A percentile compares a stretch with the other conserved stretches of the same genome.
Conservation (phyloP, 352 stramenopile species). For the Globisporangium alternatum region DNA sequence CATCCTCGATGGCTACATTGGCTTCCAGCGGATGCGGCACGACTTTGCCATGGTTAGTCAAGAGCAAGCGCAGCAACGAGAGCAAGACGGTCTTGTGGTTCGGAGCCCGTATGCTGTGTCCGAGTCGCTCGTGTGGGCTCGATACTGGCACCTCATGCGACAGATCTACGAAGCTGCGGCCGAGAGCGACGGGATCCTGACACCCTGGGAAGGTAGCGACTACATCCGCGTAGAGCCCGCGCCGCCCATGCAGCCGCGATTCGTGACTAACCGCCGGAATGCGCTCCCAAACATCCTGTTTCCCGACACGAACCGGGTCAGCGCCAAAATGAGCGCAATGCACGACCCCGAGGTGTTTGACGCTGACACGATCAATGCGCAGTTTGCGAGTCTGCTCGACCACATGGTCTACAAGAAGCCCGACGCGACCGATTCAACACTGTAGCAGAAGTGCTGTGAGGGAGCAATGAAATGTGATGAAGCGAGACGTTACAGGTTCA, state of each 20-base stretch:
- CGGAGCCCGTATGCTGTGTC: slow-evolving; percentile 41
- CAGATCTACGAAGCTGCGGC: slow-evolving; percentile 67
- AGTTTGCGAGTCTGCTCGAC: slow-evolving; percentile 38
- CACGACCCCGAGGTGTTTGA: slow-evolving; percentile 61
- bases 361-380: slow-evolving; percentile 37
- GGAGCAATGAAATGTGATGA: no score
- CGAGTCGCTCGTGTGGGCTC: slow-evolving; percentile 63
- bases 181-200: slow-evolving; percentile 63
- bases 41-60: slow-evolving; percentile 30
- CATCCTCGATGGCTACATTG: slow-evolving; percentile 76
- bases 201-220: slow-evolving; percentile 41
- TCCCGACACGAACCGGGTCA: slow-evolving; percentile 64
- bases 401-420: slow-evolving; percentile 31
- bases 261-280: slow-evolving; percentile 34
- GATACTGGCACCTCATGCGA: slow-evolving; percentile 82
- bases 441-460: no score
- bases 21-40: slow-evolving; percentile 71
- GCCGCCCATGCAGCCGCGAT: slow-evolving; percentile 38
- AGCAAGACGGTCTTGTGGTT: not conserved
- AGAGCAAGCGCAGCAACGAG: slow-evolving; percentile 12
- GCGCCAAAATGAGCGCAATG: slow-evolving; percentile 35
- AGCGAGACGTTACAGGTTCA: not conserved
- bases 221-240: slow-evolving; percentile 34
- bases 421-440: not conserved
- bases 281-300: slow-evolving; percentile 72